A percentile compares a stretch with the other conserved stretches of the same genome.
These are phyloP conservation scores for Chaetothyriales sp. DNA, from an alignment of 2,329 filamentous ascomycete genomes.

Conservation along the genomic window DNA sequence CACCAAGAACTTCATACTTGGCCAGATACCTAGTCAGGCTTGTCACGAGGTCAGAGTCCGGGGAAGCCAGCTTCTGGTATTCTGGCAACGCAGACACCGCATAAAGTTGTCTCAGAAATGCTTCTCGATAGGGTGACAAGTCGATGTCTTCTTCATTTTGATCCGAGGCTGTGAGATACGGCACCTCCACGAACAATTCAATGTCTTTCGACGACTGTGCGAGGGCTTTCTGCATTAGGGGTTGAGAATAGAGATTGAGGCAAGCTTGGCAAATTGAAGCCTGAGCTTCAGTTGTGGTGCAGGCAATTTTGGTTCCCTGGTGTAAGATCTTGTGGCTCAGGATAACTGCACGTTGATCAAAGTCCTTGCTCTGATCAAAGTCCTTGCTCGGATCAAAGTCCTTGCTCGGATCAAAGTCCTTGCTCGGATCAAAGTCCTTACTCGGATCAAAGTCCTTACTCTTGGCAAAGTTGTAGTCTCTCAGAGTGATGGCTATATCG, in stretches of 20 bases:
- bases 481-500: slow-evolving; percentile 5
- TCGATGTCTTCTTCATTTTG: slow-evolving; percentile 7
- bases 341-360: slow-evolving; percentile 1
- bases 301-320: slow-evolving; percentile 4
- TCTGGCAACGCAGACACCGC: slow-evolving; percentile 8
- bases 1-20: slow-evolving; percentile 5
- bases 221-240: neutral
- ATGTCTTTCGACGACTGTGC: slow-evolving; percentile 3
- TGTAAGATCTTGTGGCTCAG: slow-evolving; percentile 7
- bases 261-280: slow-evolving; percentile 9
- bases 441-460: slow-evolving; percentile 2
- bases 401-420: too few species aligned
- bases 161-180: slow-evolving; percentile 1
- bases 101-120: slow-evolving; percentile 12
- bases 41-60: slow-evolving; percentile 2
- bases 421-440: too few species aligned
- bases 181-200: slow-evolving; percentile 8
- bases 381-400: too few species aligned
- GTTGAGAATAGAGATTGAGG: slow-evolving; percentile 10
- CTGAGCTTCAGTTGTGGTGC: slow-evolving; percentile 4
- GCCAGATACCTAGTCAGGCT: neutral
- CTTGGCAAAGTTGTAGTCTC: neutral
- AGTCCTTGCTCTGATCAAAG: slow-evolving; percentile 1
- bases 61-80: slow-evolving; percentile 3
- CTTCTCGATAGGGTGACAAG: slow-evolving; percentile 8